Base-by-base conservation (phyloP, 257 asterid species). In the Craterostigma plantagineum region DNA sequence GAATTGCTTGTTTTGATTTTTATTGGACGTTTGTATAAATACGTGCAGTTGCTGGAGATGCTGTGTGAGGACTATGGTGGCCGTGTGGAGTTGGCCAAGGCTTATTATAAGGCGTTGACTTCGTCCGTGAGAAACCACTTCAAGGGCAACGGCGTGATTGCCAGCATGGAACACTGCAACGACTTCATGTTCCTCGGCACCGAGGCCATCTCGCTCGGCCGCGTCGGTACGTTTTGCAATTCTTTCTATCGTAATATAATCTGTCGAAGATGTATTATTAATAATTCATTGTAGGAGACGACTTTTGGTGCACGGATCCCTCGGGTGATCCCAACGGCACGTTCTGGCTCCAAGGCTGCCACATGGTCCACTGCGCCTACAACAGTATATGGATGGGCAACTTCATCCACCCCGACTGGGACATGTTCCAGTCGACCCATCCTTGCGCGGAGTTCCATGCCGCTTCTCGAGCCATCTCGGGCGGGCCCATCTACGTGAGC, bases 321-420 rank as follows among this genome's bases (percentile, higher is more conserved):
- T 76, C 81, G 18, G 92, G 92, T 1, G 84, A 79, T 48, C 84
- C 84, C 15, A 76, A 70, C n/a, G 92, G 87, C 43, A 72, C 81
- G 2, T 79, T 76, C 30, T 79, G 92, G 90, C 54, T 79, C 16
- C 92, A 79, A 53, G 92, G 92, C 0, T 75, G 90, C 38, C 92
- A 79, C 74, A 76, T 79, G 92, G 92, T 79, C 46, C 92, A 79
- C 42, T 79, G 92, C 38, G 84, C 90, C 8, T 79, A 72, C 68
- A 79, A 79, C 48, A 79, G 92, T n/a, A 33, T 79, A 10, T 79
- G 92, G 92, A 76, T 76, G 90, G 92, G 79, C 13, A 76, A 79
- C 11, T 79, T 79, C 42, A 79, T 79, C n/a, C 92, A 76, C 39
- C 92, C 92, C 0, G 92, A 79, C 16, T 79, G 92, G 92, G 92